These are phyloP conservation scores for Diddensiella caesifluorescens DNA, from an alignment of 805 yeast species.

Conservation along the genomic window DNA sequence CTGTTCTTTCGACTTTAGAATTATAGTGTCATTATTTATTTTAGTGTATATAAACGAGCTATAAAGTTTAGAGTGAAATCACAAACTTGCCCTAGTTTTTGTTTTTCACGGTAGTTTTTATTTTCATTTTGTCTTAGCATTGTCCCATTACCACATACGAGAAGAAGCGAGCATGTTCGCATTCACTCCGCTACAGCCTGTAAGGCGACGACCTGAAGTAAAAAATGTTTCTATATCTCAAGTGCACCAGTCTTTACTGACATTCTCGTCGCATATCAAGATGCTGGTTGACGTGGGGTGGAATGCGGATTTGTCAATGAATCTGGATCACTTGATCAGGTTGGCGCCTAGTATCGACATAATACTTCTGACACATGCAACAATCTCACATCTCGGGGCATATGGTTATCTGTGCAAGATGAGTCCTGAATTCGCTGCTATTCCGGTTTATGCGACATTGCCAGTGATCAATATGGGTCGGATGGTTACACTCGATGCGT, in stretches of 20 bases:
- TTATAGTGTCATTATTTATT: no score
- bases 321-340: slow-evolving; percentile 17
- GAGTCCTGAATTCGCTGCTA: slow-evolving; percentile 50
- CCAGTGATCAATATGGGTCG: slow-evolving; percentile 87
- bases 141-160: background rate
- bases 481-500: slow-evolving; percentile 76
- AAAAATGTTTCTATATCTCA: background rate
- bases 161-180: slow-evolving; percentile 30
- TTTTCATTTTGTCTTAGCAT: background rate
- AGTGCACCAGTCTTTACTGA: slow-evolving; percentile 29
- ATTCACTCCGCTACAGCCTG: slow-evolving; percentile 27
- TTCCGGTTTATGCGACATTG: slow-evolving; percentile 82
- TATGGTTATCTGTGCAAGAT: slow-evolving; percentile 58
- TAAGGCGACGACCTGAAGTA: background rate
- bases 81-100: no score
- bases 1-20: no score
- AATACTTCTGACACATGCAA: slow-evolving; percentile 81
- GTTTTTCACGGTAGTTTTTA: no score
- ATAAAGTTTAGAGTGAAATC: no score
- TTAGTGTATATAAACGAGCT: no score
- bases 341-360: slow-evolving; percentile 40
- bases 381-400: slow-evolving; percentile 75
- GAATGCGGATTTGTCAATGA: slow-evolving; percentile 28
- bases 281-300: slow-evolving; percentile 38
- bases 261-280: slow-evolving; percentile 29